Conservation (phyloP, 78 protist species). For the Emiliania huxleyi region DNA sequence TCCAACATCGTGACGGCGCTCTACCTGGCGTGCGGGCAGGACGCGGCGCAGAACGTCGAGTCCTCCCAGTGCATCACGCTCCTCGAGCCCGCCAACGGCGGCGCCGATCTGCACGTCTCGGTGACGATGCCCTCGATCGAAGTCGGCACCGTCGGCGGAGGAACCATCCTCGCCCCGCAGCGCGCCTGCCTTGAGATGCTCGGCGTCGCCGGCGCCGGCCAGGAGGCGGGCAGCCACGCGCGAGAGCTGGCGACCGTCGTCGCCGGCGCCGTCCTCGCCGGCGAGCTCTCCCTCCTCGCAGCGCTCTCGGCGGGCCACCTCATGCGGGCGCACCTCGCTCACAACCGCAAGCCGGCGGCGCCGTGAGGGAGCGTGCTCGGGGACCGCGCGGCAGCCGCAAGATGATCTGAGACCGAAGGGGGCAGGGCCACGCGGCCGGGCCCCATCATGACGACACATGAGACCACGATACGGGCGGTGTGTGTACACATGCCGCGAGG, state of each 20-base stretch:
- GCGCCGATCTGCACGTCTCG: slow-evolving; percentile 66
- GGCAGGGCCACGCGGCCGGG: no score
- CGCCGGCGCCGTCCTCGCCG: slow-evolving; percentile 85
- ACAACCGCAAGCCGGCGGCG: not conserved
- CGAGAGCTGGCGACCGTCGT: slow-evolving; percentile 77
- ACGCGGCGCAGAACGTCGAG: slow-evolving; percentile 95
- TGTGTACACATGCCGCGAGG: no score
- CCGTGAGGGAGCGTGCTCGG: no score
- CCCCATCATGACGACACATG: no score
- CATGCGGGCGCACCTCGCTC: slow-evolving; percentile 71
- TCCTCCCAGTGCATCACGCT: slow-evolving; percentile 86
- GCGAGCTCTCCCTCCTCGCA: slow-evolving; percentile 88
- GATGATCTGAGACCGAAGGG: no score
- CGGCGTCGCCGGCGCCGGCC: slow-evolving; percentile 76
- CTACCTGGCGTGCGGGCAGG: slow-evolving; percentile 91
- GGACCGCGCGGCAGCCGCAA: no score
- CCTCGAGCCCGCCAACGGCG: slow-evolving; percentile 64
- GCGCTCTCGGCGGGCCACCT: slow-evolving; percentile 85
- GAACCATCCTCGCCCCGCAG: slow-evolving; percentile 89
- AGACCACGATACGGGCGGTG: no score
- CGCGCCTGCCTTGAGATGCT: slow-evolving; percentile 68
- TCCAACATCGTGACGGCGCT: slow-evolving; percentile 94
- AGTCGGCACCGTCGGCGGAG: slow-evolving; percentile 98
- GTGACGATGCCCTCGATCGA: slow-evolving; percentile 93
- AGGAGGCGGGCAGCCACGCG: slow-evolving; percentile 66